Conservation (phyloP, 176 grass and related monocot genomes). For the Oryza coarctata region DNA sequence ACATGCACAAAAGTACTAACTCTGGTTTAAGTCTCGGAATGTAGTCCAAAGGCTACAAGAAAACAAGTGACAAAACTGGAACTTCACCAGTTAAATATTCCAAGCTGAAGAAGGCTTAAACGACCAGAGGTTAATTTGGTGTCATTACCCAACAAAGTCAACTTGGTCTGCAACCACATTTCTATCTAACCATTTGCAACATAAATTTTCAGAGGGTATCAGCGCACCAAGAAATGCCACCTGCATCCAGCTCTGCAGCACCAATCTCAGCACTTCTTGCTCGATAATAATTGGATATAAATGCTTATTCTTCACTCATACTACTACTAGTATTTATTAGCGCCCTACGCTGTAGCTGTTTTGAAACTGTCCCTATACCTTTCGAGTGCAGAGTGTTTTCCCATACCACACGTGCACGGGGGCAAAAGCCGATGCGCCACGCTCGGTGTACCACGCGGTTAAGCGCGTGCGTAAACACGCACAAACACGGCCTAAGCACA, state of each 20-base stretch:
- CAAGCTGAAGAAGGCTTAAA: not conserved
- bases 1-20: constrained; percentile 20
- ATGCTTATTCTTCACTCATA: not conserved
- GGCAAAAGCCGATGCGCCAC: constrained; percentile 27
- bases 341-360: not conserved
- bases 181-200: not conserved
- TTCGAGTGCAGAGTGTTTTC: constrained; percentile 11
- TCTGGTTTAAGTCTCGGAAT: constrained; percentile 2
- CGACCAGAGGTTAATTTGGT: not conserved
- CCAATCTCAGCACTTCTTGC: not conserved
- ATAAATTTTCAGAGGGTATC: not conserved
- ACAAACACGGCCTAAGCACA: constrained; percentile 43
- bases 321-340: not conserved
- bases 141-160: not conserved
- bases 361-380: not conserved
- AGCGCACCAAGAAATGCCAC: not conserved
- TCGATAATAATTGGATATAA: not conserved
- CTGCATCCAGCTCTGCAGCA: not conserved
- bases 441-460: constrained; percentile 23
- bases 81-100: not conserved
- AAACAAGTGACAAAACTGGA: not conserved
- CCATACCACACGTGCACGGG: constrained; percentile 55
- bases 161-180: not conserved
- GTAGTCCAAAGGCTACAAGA: not conserved
- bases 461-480: constrained; percentile 32